These are phyloP conservation scores for Piloderma croceum DNA, from an alignment of 768 basidiomycete genomes.

Conservation along the genomic window DNA sequence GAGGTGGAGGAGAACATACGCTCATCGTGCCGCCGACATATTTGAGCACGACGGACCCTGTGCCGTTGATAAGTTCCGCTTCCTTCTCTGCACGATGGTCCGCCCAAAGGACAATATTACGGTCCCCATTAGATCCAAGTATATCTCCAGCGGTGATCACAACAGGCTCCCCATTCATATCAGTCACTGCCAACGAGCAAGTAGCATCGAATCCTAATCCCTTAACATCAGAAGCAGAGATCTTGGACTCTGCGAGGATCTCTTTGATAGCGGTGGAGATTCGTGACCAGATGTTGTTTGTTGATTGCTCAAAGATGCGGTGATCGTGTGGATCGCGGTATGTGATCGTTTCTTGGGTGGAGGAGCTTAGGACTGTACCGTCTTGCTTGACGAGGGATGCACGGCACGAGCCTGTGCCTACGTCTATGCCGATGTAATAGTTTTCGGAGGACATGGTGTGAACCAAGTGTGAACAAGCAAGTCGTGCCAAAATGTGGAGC, in stretches of 20 bases:
- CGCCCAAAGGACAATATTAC: conserved; percentile 93
- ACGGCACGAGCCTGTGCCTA: conserved; percentile 92
- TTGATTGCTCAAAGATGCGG: conserved; percentile 95
- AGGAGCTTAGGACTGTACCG: conserved; percentile 72
- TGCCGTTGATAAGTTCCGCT: conserved; percentile 83
- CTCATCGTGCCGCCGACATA: conserved; percentile 98
- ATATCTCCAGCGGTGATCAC: conserved; percentile 63
- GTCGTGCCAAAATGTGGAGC: too few relatives aligned
- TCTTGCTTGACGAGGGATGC: conserved; percentile 69
- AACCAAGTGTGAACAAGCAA: too few relatives aligned
- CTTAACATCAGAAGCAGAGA: conserved; percentile 60
- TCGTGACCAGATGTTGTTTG: conserved; percentile 76
- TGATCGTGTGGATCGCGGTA: conserved; percentile 82
- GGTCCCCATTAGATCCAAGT: conserved; percentile 61
- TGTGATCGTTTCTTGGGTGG: conserved; percentile 76
- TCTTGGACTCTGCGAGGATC: conserved; percentile 52
- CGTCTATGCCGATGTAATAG: conserved; percentile 73
- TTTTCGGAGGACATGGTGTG: conserved; percentile 32
- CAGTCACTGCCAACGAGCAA: conserved; percentile 87
- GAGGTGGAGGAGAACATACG: conserved; percentile 36
- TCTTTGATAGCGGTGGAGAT: conserved; percentile 58
- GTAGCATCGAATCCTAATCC: conserved; percentile 96
- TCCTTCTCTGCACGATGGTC: conserved; percentile 93
- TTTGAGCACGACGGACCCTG: conserved; percentile 78
- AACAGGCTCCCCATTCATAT: conserved; percentile 67